A percentile compares a stretch with the other conserved stretches of the same genome.
Evolutionary conservation across 352 stramenopile genomes (phyloP).

Genomic region (Phytophthora colocasiae): DNA sequence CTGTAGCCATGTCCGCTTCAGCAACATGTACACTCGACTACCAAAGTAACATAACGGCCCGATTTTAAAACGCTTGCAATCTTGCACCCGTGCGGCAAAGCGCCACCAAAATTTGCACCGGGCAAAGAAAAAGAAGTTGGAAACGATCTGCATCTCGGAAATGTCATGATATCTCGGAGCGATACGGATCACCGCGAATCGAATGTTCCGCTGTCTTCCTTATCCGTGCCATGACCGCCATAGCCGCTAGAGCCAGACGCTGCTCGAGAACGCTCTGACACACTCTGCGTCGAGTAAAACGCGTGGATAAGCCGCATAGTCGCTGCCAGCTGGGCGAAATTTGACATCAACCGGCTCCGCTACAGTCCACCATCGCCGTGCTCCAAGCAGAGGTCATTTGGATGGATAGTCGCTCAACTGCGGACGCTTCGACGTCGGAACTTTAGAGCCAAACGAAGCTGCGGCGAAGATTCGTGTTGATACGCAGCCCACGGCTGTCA

Average conservation of each 20-base stretch:
- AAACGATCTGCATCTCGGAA: slow-evolving; percentile 9
- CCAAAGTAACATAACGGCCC: slow-evolving; percentile 9
- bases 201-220: slow-evolving; percentile 25
- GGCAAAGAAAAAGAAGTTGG: slow-evolving; percentile 8
- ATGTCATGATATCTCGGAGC: slow-evolving; percentile 4
- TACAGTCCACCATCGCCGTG: not conserved
- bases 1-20: slow-evolving; percentile 28
- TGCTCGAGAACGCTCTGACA: slow-evolving; percentile 29
- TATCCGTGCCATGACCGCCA: slow-evolving; percentile 9
- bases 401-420: slow-evolving; percentile 33
- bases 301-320: slow-evolving; percentile 20
- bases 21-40: slow-evolving; percentile 15
- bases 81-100: slow-evolving; percentile 16
- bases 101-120: slow-evolving; percentile 33
- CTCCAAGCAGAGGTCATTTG: not conserved
- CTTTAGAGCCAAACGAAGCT: slow-evolving; percentile 26
- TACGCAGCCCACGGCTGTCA: slow-evolving; percentile 11
- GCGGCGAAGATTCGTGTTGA: slow-evolving; percentile 15
- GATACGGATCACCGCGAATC: too few relatives aligned
- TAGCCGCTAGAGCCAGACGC: slow-evolving; percentile 18
- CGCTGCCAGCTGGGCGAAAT: slow-evolving; percentile 26
- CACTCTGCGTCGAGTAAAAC: slow-evolving; percentile 28
- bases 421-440: slow-evolving; percentile 17
- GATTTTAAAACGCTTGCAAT: slow-evolving; percentile 1
- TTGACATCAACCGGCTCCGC: slow-evolving; percentile 22